These are phyloP conservation scores for Pythium aristosporum DNA, from an alignment of 352 stramenopile species.

Conservation along the genomic window DNA sequence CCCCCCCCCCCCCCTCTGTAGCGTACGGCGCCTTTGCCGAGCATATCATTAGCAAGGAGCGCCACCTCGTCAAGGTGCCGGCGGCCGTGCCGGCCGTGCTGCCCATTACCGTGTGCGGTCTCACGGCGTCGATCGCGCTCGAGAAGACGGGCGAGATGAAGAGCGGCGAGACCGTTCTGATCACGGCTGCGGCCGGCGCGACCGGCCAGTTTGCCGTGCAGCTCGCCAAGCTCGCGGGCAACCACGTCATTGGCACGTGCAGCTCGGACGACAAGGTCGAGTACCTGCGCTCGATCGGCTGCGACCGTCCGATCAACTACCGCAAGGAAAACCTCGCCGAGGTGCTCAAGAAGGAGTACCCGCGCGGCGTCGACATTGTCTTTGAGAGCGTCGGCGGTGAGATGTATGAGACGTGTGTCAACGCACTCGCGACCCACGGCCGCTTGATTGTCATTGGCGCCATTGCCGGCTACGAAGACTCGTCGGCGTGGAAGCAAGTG, in stretches of 20 bases:
- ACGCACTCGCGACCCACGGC: slow-evolving; percentile 32
- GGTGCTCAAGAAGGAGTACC: slow-evolving; percentile 55
- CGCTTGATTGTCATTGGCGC: slow-evolving; percentile 46
- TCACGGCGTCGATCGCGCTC: slow-evolving; percentile 45
- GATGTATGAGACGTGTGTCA: slow-evolving; percentile 39
- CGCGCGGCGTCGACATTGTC: slow-evolving; percentile 40
- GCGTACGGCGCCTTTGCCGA: slow-evolving; percentile 46
- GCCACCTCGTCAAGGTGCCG: slow-evolving; percentile 29
- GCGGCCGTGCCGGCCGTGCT: slow-evolving; percentile 29
- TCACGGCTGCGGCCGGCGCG: slow-evolving; percentile 48
- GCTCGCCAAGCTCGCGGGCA: slow-evolving; percentile 67
- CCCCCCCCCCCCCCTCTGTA: slow-evolving; percentile 13
- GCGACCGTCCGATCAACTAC: slow-evolving; percentile 76
- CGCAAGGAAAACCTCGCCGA: slow-evolving; percentile 49
- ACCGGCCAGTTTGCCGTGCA: slow-evolving; percentile 75
- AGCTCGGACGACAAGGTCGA: slow-evolving; percentile 80
- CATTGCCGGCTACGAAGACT: slow-evolving; percentile 48
- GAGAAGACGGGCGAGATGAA: slow-evolving; percentile 46
- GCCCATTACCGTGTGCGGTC: slow-evolving; percentile 39
- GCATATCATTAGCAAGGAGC: slow-evolving; percentile 36
- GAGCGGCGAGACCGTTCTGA: slow-evolving; percentile 40
- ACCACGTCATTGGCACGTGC: slow-evolving; percentile 63
- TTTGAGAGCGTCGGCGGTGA: slow-evolving; percentile 47
- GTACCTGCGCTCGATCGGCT: slow-evolving; percentile 54
- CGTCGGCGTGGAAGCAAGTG: slow-evolving; percentile 49